Evolutionary conservation across 768 basidiomycete species (phyloP), one percentile per base, ranked within the genome.

Genomic region (Cystobasidium tubakii): DNA sequence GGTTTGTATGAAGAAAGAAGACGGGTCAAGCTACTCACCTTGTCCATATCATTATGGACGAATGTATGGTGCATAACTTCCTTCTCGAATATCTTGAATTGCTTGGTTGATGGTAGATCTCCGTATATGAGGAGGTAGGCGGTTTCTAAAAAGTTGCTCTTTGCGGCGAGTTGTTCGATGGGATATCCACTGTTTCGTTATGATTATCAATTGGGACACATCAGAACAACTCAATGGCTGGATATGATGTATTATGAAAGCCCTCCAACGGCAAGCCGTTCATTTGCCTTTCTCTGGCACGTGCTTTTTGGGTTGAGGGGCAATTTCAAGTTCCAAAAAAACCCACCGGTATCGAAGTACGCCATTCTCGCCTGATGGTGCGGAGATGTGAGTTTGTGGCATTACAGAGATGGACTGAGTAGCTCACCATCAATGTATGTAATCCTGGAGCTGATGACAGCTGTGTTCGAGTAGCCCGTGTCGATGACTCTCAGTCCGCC

Each of bases 51-150:
- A 13, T 25, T 29, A 43, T 75, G 75, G 4, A 73, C 66, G 54
- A 67, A 77, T 23, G 86, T 84, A 77, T 95, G 92, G 73, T 89
- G 88, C 82, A 90, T 83, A 43, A 94, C 86, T 81, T 95, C 92
- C 54, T 81, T 82, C 76, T 89, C 84, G 76, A 92, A 95, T 54
- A 85, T 79, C 36, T 83, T 80, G 77, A 85, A 86, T 78, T 93
- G 89, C 0, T 75, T 66, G 54, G 81, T 82, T 23, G 85, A 85
- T 0, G 92, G 92, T 17, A 95, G 85, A 9, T 87, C 84, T 15
- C 92, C 92, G 76, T 94, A 95, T 42, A 95, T 43, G 79, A 95
- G 87, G 27, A 95, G 87, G 81, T 94, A 93, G 7, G 90, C 87
- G 21, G 46, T 50, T 33, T 71, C 69, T 9, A 74, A 23, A 53